These are phyloP conservation scores for Rhizoclosmatium sp. DNA, from an alignment of 192 early-diverging fungal species.

Conservation along the genomic window DNA sequence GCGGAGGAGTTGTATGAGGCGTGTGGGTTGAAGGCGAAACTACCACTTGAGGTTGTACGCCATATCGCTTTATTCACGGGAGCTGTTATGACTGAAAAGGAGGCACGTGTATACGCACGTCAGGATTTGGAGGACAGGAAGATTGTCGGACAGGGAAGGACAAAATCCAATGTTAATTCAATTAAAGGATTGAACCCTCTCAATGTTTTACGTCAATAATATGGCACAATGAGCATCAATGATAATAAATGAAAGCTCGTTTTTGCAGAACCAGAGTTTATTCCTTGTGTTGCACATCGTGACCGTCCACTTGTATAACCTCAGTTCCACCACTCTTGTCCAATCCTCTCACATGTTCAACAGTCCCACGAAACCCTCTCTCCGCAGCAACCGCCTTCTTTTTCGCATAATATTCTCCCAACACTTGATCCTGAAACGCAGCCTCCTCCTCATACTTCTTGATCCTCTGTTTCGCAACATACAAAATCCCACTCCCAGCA, in stretches of 20 bases:
- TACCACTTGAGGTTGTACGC: conserved; percentile 21
- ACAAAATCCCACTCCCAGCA: background rate
- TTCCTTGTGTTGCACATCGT: too few species aligned
- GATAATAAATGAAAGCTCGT: too few species aligned
- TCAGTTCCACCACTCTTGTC: background rate
- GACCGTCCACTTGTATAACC: too few species aligned
- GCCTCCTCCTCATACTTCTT: background rate
- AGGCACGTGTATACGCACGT: too few species aligned
- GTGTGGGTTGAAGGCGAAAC: background rate
- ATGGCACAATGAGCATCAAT: too few species aligned
- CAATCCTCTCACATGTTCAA: background rate
- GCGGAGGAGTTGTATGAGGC: conserved; percentile 14
- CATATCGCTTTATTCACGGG: background rate
- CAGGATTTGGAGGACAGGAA: too few species aligned
- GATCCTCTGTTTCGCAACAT: background rate
- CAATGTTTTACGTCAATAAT: too few species aligned
- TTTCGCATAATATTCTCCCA: background rate
- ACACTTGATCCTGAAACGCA: background rate
- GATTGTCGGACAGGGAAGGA: too few species aligned
- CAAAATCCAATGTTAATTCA: too few species aligned
- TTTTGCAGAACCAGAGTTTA: too few species aligned
- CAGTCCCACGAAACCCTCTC: background rate
- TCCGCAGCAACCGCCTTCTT: background rate
- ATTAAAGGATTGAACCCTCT: too few species aligned
- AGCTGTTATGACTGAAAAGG: background rate